Base-by-base conservation (phyloP, 2,329 filamentous ascomycete species). In the Zasmidium citrigriseum region DNA sequence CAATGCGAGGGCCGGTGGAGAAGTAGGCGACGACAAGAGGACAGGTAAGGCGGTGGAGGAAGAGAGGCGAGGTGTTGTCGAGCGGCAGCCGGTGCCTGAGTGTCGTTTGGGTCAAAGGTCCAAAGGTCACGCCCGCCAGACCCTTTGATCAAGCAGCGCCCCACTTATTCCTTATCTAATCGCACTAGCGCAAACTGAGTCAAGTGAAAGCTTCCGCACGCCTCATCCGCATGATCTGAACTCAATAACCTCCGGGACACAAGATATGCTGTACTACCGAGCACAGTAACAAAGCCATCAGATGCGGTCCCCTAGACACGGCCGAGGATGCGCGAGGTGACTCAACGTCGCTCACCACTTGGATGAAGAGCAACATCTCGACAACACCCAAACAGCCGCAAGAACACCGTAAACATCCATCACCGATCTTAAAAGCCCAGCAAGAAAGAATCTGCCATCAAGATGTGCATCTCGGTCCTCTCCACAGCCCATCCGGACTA, bases 391-490 rank as follows among this genome's bases (percentile, higher is more conserved):
- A n/a, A n/a, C n/a, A n/a, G n/a, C n/a, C n/a, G n/a, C n/a, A n/a
- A n/a, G n/a, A n/a, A n/a, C n/a, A n/a, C n/a, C n/a, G n/a, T n/a
- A n/a, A n/a, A n/a, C n/a, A n/a, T n/a, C n/a, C n/a, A n/a, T n/a
- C n/a, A n/a, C n/a, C n/a, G n/a, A n/a, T n/a, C n/a, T n/a, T n/a
- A n/a, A 47, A 47, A 9, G 22, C 47, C 9, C n/a, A 3, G 20
- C 47, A 50, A 50, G 27, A 54, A n/a, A 9, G 18, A 16, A 41
- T 16, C 27, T 7, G 23, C 46, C 9, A 20, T 11, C 21, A 59
- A 62, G 9, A 80, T 82, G 79, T 82, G 79, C 61, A 81, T 82
- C 64, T 78, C 78, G 23, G 72, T 82, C 25, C 65, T 82, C 4
- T 77, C 77, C 4, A 80, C 79, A 4, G 74, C 77, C 20, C 79